phyloP scores from a whole-genome alignment of 768 basidiomycete genomes.

The Hericium alpestre region DNA sequence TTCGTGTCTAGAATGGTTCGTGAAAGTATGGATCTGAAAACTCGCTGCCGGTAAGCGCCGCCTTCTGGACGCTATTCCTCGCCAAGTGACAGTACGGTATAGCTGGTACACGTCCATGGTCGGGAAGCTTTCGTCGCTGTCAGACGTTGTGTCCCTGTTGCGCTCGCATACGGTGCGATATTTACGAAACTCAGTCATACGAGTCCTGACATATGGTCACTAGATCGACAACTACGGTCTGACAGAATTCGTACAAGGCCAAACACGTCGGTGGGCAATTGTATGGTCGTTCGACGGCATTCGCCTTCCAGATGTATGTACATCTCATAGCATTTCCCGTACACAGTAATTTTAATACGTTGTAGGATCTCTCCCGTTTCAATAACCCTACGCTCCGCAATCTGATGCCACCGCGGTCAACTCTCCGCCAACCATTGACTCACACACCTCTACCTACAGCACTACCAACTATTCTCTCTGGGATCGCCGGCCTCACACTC shows the following conservation, averaged over 20 bases:
- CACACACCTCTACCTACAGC: constrained; percentile 13
- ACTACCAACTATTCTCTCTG: constrained; percentile 23
- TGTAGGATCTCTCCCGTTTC: constrained; percentile 29
- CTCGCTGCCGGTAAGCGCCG: constrained; percentile 46
- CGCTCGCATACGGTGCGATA: constrained; percentile 29
- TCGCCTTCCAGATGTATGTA: constrained; percentile 70
- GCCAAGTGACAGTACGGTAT: neutral
- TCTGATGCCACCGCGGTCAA: constrained; percentile 52
- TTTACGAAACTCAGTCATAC: too few species aligned
- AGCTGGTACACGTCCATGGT: constrained; percentile 95
- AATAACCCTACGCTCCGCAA: constrained; percentile 32
- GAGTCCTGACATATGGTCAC: neutral
- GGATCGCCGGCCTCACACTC: constrained; percentile 21
- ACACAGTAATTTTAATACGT: constrained; percentile 22
- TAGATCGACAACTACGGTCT: constrained; percentile 85
- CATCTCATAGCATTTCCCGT: neutral
- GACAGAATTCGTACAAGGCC: constrained; percentile 75
- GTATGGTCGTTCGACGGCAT: constrained; percentile 68
- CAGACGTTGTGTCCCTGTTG: constrained; percentile 46
- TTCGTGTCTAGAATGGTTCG: constrained; percentile 72
- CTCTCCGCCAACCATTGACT: constrained; percentile 30
- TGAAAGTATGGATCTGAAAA: constrained; percentile 50
- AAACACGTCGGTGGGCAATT: constrained; percentile 86
- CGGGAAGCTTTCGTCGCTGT: constrained; percentile 73
- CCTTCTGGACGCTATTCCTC: neutral